phyloP scores from a whole-genome alignment of 805 yeast species.

The Myxozyma neotropica region DNA sequence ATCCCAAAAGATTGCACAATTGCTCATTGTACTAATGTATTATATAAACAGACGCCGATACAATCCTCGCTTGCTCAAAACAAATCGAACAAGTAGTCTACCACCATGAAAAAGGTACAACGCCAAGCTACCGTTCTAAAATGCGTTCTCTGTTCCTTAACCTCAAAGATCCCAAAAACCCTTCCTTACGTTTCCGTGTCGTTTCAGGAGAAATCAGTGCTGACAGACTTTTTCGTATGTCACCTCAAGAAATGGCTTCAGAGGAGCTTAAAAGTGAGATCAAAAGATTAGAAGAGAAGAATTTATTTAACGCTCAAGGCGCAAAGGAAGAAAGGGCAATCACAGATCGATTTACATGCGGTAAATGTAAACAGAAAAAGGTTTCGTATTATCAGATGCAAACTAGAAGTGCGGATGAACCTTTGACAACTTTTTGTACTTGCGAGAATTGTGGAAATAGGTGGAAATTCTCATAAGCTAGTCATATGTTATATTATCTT shows the following conservation, averaged over 20 bases:
- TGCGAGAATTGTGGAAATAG: constrained; percentile 97
- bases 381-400: constrained; percentile 97
- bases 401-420: constrained; percentile 98
- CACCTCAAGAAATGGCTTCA: constrained; percentile 95
- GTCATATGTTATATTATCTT: neutral
- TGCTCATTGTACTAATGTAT: too few relatives aligned
- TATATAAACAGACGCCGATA: constrained; percentile 49
- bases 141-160: constrained; percentile 86
- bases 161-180: constrained; percentile 85
- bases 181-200: constrained; percentile 73
- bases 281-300: constrained; percentile 82
- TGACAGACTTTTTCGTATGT: constrained; percentile 69
- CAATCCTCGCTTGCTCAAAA: constrained; percentile 63
- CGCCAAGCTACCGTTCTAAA: constrained; percentile 69
- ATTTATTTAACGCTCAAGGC: constrained; percentile 94
- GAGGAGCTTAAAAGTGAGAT: constrained; percentile 83
- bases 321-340: constrained; percentile 95
- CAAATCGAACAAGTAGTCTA: constrained; percentile 75
- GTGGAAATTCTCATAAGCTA: constrained; percentile 84
- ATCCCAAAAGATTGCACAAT: too few relatives aligned
- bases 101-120: constrained; percentile 55
- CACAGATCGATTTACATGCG: constrained; percentile 95
- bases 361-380: constrained; percentile 95
- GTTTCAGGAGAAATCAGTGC: constrained; percentile 69
- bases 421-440: constrained; percentile 95